Percentiles rank a stretch among this genome's conserved stretches.
Conservation (phyloP, 1,139 yeast genomes). For the Lodderomyces parapsilosis region DNA sequence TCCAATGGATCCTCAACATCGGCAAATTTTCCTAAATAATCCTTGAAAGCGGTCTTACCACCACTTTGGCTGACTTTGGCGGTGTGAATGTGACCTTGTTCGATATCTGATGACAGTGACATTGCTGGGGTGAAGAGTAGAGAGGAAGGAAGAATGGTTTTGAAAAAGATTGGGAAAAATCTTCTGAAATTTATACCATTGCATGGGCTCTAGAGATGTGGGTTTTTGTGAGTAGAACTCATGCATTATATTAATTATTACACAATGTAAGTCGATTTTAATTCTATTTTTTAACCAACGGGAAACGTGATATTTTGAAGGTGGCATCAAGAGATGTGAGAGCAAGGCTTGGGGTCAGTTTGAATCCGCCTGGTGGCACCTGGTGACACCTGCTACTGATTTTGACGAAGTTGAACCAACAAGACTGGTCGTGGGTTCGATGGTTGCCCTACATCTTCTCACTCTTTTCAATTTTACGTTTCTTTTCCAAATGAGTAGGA, state of each 20-base stretch:
- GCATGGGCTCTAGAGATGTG: neutral
- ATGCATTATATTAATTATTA: neutral
- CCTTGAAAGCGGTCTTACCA: constrained; percentile 91
- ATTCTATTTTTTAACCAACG: neutral
- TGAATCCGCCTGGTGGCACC: too few relatives aligned
- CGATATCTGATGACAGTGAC: constrained; percentile 4
- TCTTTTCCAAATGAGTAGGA: neutral
- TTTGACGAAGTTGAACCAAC: too few relatives aligned
- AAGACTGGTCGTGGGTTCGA: too few relatives aligned
- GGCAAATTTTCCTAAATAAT: constrained; percentile 77
- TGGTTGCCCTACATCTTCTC: too few relatives aligned
- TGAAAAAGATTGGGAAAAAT: too few relatives aligned
- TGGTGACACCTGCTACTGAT: too few relatives aligned
- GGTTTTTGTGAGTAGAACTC: neutral
- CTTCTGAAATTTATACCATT: neutral
- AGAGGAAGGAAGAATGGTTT: too few relatives aligned
- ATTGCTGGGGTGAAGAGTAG: neutral
- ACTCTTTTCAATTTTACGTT: neutral
- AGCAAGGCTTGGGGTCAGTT: neutral
- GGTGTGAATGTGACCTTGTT: constrained; percentile 3
- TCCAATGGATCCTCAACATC: constrained; percentile 85
- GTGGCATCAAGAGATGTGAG: too few relatives aligned
- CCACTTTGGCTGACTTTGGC: constrained; percentile 34
- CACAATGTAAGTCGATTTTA: neutral
- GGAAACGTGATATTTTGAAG: too few relatives aligned